Evolutionary conservation across 441 rosid species (phyloP).

Genomic region (Dalechampia spathulata): DNA sequence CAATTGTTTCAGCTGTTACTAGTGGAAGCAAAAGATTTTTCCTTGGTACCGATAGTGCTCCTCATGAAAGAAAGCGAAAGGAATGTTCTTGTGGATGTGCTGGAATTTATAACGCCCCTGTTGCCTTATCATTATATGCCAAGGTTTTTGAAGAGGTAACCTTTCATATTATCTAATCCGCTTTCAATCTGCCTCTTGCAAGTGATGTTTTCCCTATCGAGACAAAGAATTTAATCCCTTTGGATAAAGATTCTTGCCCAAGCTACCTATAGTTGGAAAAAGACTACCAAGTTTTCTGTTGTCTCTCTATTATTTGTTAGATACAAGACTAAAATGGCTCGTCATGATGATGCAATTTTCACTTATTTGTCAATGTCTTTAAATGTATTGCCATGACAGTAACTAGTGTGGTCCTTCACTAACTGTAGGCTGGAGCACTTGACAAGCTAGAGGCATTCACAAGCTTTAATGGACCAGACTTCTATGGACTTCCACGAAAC

Average conservation of each 20-base stretch:
- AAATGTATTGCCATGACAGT: background rate
- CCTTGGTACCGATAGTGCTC: slow-evolving; percentile 98
- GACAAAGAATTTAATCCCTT: background rate
- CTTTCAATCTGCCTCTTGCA: background rate
- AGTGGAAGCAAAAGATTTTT: slow-evolving; percentile 79
- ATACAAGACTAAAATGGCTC: background rate
- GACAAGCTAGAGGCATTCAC: slow-evolving; percentile 90
- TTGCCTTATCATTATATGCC: slow-evolving; percentile 71
- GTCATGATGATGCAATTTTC: too few species aligned
- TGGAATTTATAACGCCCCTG: slow-evolving; percentile 81
- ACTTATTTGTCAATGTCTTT: background rate
- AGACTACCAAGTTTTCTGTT: too few species aligned
- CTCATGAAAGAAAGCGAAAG: slow-evolving; percentile 70
- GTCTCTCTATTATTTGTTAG: background rate
- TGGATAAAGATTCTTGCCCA: background rate
- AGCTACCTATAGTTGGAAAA: background rate
- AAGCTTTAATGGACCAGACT: slow-evolving; percentile 93
- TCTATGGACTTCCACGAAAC: slow-evolving; percentile 89
- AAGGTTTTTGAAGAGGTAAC: slow-evolving; percentile 94
- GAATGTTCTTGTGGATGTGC: slow-evolving; percentile 87
- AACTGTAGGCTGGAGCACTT: slow-evolving; percentile 67
- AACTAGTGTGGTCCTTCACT: slow-evolving; percentile 2
- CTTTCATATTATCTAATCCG: background rate
- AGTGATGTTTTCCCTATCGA: background rate
- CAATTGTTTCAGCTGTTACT: slow-evolving; percentile 86